Conservation (phyloP, 2,329 filamentous ascomycete species). For the Taxawa tesnikishii region DNA sequence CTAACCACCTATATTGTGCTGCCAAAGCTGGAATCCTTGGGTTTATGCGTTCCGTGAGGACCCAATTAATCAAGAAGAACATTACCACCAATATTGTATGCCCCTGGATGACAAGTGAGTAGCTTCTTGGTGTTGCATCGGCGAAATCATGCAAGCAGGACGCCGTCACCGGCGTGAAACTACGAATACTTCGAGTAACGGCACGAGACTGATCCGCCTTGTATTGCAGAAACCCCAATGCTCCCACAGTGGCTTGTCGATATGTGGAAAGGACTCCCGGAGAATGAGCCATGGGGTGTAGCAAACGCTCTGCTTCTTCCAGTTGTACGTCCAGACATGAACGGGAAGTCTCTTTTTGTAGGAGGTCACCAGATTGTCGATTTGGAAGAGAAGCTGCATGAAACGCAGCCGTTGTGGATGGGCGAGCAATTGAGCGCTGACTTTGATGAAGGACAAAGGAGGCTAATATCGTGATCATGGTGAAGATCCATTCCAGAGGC, state of each 20-base stretch:
- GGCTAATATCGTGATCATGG: constrained; percentile 3
- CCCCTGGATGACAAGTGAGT: constrained; percentile 18
- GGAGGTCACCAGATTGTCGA: constrained; percentile 14
- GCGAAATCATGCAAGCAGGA: too few relatives aligned
- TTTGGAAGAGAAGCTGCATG: constrained; percentile 15
- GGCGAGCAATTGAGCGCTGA: constrained; percentile 13
- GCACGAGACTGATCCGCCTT: too few relatives aligned
- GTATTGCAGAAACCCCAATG: constrained; percentile 6
- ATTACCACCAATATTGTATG: constrained; percentile 15
- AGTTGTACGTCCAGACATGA: constrained; percentile 10
- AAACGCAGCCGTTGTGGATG: constrained; percentile 14
- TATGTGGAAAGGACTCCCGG: constrained; percentile 12
- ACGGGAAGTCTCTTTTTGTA: constrained; percentile 14
- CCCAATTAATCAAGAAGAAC: constrained; percentile 9
- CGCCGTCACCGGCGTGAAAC: too few relatives aligned
- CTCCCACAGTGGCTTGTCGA: constrained; percentile 6
- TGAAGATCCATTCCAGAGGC: too few relatives aligned
- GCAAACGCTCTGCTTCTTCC: constrained; percentile 14
- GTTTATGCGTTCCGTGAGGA: constrained; percentile 13
- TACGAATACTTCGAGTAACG: too few relatives aligned
- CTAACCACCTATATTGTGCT: constrained; percentile 13
- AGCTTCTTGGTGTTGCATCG: too few relatives aligned
- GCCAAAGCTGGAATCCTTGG: constrained; percentile 16
- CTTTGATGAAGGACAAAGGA: constrained; percentile 12
- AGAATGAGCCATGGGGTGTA: constrained; percentile 13